phyloP scores from a whole-genome alignment of 768 basidiomycete species.

The Gloeostereum incarnatum region DNA sequence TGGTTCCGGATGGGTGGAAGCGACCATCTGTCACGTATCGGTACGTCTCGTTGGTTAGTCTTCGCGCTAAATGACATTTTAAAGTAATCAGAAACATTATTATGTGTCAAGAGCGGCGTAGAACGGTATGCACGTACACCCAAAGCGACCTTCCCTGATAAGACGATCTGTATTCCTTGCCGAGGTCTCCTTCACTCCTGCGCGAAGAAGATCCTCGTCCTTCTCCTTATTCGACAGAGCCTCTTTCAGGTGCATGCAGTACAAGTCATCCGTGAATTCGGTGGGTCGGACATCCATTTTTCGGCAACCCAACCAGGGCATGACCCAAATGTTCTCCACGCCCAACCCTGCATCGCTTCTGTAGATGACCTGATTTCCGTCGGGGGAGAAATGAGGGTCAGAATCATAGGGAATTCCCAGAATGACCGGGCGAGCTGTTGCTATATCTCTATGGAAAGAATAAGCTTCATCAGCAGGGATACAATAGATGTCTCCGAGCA shows the following conservation, averaged over 20 bases:
- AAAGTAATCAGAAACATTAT: background rate
- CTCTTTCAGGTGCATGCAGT: slow-evolving; percentile 13
- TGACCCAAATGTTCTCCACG: slow-evolving; percentile 69
- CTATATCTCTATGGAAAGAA: slow-evolving; percentile 13
- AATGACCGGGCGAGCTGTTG: slow-evolving; percentile 47
- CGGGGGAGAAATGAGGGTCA: slow-evolving; percentile 66
- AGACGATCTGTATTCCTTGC: slow-evolving; percentile 17
- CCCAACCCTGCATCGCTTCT: slow-evolving; percentile 67
- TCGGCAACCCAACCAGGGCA: slow-evolving; percentile 56
- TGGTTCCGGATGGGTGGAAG: slow-evolving; percentile 58
- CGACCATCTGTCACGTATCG: slow-evolving; percentile 62
- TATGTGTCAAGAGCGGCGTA: background rate
- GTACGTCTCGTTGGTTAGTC: slow-evolving; percentile 66
- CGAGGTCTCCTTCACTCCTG: slow-evolving; percentile 41
- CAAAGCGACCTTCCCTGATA: slow-evolving; percentile 5
- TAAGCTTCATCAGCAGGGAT: slow-evolving; percentile 34
- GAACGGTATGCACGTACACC: background rate
- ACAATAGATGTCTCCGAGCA: slow-evolving; percentile 69
- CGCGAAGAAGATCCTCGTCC: slow-evolving; percentile 20
- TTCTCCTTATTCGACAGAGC: background rate
- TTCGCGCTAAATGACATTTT: background rate
- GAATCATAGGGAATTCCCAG: slow-evolving; percentile 61
- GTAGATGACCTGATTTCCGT: slow-evolving; percentile 55
- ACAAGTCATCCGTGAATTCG: slow-evolving; percentile 18
- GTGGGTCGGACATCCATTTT: slow-evolving; percentile 36